phyloP scores from a whole-genome alignment of 1,284 basidiomycete species.

The Schizophyllum amplum region DNA sequence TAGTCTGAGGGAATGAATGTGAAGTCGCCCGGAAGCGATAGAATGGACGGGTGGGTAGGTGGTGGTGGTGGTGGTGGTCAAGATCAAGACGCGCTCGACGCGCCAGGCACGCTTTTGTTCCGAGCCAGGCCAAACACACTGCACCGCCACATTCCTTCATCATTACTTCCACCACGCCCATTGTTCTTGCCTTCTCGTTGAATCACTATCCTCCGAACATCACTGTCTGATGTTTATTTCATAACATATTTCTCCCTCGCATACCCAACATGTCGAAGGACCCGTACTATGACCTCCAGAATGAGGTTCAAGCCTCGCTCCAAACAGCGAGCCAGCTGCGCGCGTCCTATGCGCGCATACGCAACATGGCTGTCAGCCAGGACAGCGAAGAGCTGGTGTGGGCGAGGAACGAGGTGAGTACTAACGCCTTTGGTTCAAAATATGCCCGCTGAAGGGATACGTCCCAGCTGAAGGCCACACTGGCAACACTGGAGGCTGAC shows the following conservation, averaged over 20 bases:
- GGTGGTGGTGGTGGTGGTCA: background rate
- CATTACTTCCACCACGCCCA: background rate
- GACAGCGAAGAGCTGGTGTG: constrained; percentile 69
- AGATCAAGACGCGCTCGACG: background rate
- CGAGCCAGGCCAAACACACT: background rate
- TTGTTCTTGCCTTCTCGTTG: background rate
- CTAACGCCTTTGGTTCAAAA: background rate
- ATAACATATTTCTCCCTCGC: background rate
- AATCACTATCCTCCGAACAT: background rate
- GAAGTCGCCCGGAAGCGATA: background rate
- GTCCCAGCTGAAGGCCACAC: constrained; percentile 61
- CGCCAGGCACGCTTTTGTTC: too few species aligned
- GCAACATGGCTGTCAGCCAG: constrained; percentile 51
- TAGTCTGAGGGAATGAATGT: background rate
- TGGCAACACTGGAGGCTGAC: constrained; percentile 74
- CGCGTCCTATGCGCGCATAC: constrained; percentile 71
- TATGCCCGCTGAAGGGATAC: background rate
- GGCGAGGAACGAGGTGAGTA: constrained; percentile 63
- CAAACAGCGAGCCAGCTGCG: constrained; percentile 62
- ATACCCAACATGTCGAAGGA: constrained; percentile 53
- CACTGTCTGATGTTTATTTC: background rate
- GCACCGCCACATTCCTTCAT: background rate
- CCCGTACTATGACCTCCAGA: constrained; percentile 75
- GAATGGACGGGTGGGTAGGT: background rate
- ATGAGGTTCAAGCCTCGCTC: constrained; percentile 65